A percentile compares a stretch with the other conserved stretches of the same genome.
These are phyloP conservation scores for Henckelia pumila DNA, from an alignment of 257 asterid genomes.

Conservation along the genomic window DNA sequence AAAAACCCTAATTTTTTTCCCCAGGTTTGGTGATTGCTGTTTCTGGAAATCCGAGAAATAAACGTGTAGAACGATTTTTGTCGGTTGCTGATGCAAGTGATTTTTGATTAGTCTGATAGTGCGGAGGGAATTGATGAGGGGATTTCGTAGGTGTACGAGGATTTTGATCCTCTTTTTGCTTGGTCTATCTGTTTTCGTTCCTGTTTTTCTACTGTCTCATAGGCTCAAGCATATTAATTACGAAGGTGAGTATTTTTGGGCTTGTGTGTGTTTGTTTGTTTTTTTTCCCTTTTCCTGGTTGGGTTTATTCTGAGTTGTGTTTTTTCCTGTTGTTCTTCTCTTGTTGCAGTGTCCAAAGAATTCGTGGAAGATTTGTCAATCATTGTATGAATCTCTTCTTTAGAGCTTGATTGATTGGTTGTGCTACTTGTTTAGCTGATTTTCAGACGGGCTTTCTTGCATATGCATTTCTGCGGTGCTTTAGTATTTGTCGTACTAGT, in stretches of 20 bases:
- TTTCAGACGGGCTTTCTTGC: background rate
- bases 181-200: slow-evolving; percentile 55
- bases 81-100: slow-evolving; percentile 36
- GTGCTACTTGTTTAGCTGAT: slow-evolving; percentile 15
- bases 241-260: slow-evolving; percentile 42
- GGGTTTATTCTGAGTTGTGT: slow-evolving; percentile 18
- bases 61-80: background rate
- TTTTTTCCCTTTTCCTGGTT: background rate
- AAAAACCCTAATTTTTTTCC: slow-evolving; percentile 39
- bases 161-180: slow-evolving; percentile 84
- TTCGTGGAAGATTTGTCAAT: slow-evolving; percentile 74
- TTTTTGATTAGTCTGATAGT: slow-evolving; percentile 25
- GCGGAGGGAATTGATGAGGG: slow-evolving; percentile 54
- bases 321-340: slow-evolving; percentile 7
- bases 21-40: slow-evolving; percentile 23
- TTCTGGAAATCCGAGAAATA: slow-evolving; percentile 13
- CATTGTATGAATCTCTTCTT: slow-evolving; percentile 48
- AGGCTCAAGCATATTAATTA: slow-evolving; percentile 55
- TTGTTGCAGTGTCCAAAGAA: slow-evolving; percentile 52
- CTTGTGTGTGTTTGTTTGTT: background rate
- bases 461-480: background rate
- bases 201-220: slow-evolving; percentile 56
- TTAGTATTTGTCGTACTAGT: slow-evolving; percentile 18
- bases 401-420: slow-evolving; percentile 1
- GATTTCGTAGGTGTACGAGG: slow-evolving; percentile 67